These are phyloP conservation scores for Acrodontium crateriforme DNA, from an alignment of 2,329 filamentous ascomycete genomes.

Conservation along the genomic window DNA sequence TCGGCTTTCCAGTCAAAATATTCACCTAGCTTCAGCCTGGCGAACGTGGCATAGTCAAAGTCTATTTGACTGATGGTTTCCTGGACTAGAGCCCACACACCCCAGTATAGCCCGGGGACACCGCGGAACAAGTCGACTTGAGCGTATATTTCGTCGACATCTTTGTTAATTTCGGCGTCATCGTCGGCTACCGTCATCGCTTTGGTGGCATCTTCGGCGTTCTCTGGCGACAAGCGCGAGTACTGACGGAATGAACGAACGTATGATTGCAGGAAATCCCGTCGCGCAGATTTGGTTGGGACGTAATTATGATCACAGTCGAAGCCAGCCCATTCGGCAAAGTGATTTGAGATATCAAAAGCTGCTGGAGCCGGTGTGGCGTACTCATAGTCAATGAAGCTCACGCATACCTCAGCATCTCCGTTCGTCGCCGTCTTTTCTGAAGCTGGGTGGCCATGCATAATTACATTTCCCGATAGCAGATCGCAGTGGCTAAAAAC, in stretches of 20 bases:
- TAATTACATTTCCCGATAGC: slow-evolving; percentile 90
- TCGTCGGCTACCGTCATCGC: slow-evolving; percentile 23
- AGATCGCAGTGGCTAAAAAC: slow-evolving; percentile 94
- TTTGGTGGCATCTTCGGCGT: slow-evolving; percentile 33
- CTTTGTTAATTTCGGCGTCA: slow-evolving; percentile 35
- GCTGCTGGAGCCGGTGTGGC: slow-evolving; percentile 85
- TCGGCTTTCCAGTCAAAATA: slow-evolving; percentile 88
- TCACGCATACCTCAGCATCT: slow-evolving; percentile 33
- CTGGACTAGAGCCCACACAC: slow-evolving; percentile 92
- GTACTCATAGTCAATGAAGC: slow-evolving; percentile 98
- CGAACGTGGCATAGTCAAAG: slow-evolving; percentile 90
- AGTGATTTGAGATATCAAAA: slow-evolving; percentile 96
- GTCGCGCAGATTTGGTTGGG: slow-evolving; percentile 62
- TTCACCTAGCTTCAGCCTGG: slow-evolving; percentile 71
- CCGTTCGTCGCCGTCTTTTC: slow-evolving; percentile 13
- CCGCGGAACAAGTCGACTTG: slow-evolving; percentile 84
- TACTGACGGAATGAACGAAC: slow-evolving; percentile 52
- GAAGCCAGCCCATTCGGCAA: slow-evolving; percentile 95
- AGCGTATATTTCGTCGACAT: slow-evolving; percentile 54
- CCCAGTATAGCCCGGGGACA: slow-evolving; percentile 80
- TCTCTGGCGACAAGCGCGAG: slow-evolving; percentile 10
- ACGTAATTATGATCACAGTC: slow-evolving; percentile 81
- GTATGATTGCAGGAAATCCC: slow-evolving; percentile 73
- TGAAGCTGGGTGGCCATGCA: slow-evolving; percentile 35
- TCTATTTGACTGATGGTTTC: slow-evolving; percentile 88